Percentiles rank a stretch among this genome's conserved stretches.
phyloP scores from a whole-genome alignment of 179 eudicot genomes.

The Drosera spatulata region DNA sequence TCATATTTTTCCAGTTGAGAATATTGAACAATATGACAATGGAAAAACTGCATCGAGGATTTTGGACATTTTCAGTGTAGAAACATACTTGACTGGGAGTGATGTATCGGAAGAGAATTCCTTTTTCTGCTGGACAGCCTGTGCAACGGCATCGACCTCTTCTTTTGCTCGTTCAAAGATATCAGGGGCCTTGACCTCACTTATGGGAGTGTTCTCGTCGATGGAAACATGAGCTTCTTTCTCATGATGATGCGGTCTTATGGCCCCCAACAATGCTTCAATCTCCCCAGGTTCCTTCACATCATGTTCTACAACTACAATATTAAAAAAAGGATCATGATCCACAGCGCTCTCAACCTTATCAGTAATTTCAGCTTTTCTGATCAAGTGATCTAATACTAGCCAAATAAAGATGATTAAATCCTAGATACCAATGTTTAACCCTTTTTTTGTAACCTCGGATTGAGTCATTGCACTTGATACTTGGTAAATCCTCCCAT shows the following conservation, averaged over 20 bases:
- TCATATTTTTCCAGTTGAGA: background rate
- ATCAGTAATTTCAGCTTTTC: no score
- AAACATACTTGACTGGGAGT: background rate
- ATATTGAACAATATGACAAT: no score
- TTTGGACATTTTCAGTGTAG: background rate
- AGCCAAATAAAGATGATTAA: no score
- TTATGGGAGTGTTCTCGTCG: background rate
- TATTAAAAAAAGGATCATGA: no score
- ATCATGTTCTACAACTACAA: background rate
- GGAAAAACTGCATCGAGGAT: background rate
- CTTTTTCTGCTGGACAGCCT: slow-evolving; percentile 31
- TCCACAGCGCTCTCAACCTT: no score
- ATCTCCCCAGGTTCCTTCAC: background rate
- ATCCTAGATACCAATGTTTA: no score
- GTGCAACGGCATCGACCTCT: slow-evolving; percentile 39
- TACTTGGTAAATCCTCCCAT: no score
- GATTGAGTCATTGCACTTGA: no score
- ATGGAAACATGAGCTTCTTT: background rate
- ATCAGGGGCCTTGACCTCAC: background rate
- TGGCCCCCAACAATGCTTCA: background rate
- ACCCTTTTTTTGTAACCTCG: no score
- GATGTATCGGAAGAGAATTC: slow-evolving; percentile 5
- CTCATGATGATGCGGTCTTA: background rate
- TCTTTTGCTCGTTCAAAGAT: slow-evolving; percentile 40
- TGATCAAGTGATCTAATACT: no score